Evolutionary conservation across 805 yeast genomes (phyloP).

Genomic region (Saccharomycopsis amapae): DNA sequence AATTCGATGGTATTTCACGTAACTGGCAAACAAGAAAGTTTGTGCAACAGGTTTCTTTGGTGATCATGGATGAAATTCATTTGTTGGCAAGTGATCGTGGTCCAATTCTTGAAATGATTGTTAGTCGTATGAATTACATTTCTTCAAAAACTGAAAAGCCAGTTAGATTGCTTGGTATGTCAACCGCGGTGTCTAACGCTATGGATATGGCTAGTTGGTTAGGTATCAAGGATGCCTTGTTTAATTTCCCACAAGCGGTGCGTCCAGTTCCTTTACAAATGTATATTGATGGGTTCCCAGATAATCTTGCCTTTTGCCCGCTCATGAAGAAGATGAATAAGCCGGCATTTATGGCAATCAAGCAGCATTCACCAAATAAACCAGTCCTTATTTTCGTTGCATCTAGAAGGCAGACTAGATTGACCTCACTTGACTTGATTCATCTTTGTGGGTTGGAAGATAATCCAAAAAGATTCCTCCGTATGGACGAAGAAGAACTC

Average conservation of each 20-base stretch:
- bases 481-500: constrained; percentile 59
- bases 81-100: constrained; percentile 80
- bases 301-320: constrained; percentile 72
- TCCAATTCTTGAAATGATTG: constrained; percentile 82
- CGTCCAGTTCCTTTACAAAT: constrained; percentile 81
- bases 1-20: constrained; percentile 82
- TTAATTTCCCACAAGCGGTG: constrained; percentile 74
- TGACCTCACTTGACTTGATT: constrained; percentile 72
- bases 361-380: constrained; percentile 79
- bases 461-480: constrained; percentile 63
- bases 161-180: constrained; percentile 65
- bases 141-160: constrained; percentile 53
- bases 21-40: constrained; percentile 76
- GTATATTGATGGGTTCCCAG: constrained; percentile 85
- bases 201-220: constrained; percentile 83
- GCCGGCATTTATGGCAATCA: constrained; percentile 88
- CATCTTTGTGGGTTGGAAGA: constrained; percentile 75
- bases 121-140: constrained; percentile 75
- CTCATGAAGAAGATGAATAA: constrained; percentile 83
- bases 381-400: constrained; percentile 85
- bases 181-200: constrained; percentile 83
- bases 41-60: constrained; percentile 66
- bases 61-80: constrained; percentile 83
- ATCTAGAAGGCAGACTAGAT: constrained; percentile 73
- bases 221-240: constrained; percentile 64